A percentile compares a stretch with the other conserved stretches of the same genome.
Conservation (phyloP, 192 early-diverging fungal genomes). For the Umbelopsis isabellina region DNA sequence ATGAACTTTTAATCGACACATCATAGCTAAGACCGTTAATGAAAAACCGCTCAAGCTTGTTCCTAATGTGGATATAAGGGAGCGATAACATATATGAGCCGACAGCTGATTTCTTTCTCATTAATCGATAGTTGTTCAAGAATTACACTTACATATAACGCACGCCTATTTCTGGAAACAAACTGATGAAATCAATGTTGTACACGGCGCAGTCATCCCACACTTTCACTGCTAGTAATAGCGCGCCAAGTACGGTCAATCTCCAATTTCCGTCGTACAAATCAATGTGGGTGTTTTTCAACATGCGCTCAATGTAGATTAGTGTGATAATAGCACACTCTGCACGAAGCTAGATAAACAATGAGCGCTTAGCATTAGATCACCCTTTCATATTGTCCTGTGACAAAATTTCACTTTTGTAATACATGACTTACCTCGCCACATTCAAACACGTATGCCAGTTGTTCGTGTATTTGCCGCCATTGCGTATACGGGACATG, state of each 20-base stretch:
- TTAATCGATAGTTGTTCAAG: not conserved
- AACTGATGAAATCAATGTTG: slow-evolving; percentile 79
- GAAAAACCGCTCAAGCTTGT: slow-evolving; percentile 68
- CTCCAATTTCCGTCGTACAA: slow-evolving; percentile 60
- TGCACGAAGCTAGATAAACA: slow-evolving; percentile 25
- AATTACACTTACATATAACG: slow-evolving; percentile 58
- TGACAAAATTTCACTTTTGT: not conserved
- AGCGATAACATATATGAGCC: too few relatives aligned
- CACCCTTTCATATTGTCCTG: not conserved
- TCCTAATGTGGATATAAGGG: slow-evolving; percentile 43
- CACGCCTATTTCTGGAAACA: slow-evolving; percentile 75
- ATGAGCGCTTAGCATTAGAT: not conserved
- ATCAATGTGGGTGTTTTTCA: slow-evolving; percentile 57
- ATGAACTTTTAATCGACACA: slow-evolving; percentile 67
- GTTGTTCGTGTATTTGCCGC: slow-evolving; percentile 35
- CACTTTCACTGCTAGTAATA: slow-evolving; percentile 81
- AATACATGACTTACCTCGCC: slow-evolving; percentile 31
- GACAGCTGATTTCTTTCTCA: not conserved
- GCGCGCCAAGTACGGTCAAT: slow-evolving; percentile 55
- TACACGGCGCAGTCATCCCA: slow-evolving; percentile 90
- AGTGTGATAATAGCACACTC: slow-evolving; percentile 41
- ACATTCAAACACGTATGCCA: slow-evolving; percentile 38
- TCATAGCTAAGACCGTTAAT: slow-evolving; percentile 66
- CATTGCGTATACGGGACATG: slow-evolving; percentile 28
- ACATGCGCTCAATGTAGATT: slow-evolving; percentile 74